A percentile compares a stretch with the other conserved stretches of the same genome.
phyloP scores from a whole-genome alignment of 2,329 filamentous ascomycete species.

The Colletotrichum sp. region DNA sequence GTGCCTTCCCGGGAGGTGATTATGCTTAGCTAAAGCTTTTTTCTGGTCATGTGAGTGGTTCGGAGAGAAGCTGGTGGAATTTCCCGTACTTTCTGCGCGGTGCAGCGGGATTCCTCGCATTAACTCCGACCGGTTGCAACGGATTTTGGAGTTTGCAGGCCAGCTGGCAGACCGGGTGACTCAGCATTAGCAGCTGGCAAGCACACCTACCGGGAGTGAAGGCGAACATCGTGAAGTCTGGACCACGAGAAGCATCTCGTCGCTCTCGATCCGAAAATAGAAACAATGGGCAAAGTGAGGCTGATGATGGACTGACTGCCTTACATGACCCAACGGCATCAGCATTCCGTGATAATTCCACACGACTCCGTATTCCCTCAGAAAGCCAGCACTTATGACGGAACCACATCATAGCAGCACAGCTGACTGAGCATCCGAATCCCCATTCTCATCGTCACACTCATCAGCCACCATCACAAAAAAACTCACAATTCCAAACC shows the following conservation, averaged over 20 bases:
- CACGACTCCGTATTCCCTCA: accelerated
- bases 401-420: accelerated
- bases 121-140: conserved; percentile 6
- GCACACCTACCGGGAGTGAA: accelerated
- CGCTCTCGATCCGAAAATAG: neutral
- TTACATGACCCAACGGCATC: neutral
- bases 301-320: neutral
- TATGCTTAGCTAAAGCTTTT: conserved; percentile 15
- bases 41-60: conserved; percentile 16
- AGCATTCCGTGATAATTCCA: accelerated
- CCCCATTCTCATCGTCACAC: neutral
- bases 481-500: neutral
- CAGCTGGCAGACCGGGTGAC: neutral
- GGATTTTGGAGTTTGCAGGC: neutral
- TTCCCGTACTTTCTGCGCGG: conserved; percentile 9
- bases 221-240: neutral
- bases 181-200: neutral
- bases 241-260: neutral
- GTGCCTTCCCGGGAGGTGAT: neutral
- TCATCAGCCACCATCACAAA: neutral
- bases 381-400: neutral
- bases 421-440: neutral
- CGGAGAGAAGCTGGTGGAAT: conserved; percentile 12
- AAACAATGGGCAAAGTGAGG: neutral
- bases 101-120: neutral